Conservation (phyloP, 1,284 basidiomycete species). For the Ganoderma multipileum region DNA sequence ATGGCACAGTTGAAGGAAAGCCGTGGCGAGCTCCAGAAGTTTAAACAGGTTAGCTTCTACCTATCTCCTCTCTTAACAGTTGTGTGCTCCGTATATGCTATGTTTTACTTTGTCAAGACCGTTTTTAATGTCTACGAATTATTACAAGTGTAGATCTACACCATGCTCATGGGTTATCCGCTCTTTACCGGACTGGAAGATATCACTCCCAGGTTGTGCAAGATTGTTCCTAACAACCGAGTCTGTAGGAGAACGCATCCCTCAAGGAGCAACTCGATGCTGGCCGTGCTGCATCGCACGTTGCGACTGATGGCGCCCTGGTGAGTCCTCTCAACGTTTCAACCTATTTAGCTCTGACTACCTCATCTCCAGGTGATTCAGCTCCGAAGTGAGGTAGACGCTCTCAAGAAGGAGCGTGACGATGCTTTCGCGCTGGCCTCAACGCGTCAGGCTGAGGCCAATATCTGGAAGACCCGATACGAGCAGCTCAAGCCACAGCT, state of each 20-base stretch:
- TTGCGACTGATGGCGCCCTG: not conserved
- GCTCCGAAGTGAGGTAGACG: not conserved
- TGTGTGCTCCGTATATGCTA: too few species aligned
- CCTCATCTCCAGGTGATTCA: not conserved
- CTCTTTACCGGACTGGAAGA: not conserved
- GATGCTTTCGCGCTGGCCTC: not conserved
- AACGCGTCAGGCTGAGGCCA: not conserved
- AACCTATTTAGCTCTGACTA: not conserved
- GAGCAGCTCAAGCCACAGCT: conserved; percentile 18
- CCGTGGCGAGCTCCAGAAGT: conserved; percentile 14
- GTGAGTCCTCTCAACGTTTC: not conserved
- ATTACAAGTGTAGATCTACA: not conserved
- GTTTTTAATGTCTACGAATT: not conserved
- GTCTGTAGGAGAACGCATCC: conserved; percentile 3
- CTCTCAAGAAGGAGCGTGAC: conserved; percentile 3
- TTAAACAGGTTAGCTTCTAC: conserved; percentile 12
- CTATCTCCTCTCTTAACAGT: not conserved
- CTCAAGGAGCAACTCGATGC: not conserved
- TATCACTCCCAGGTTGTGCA: not conserved
- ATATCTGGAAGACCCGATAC: conserved; percentile 15
- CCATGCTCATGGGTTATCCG: not conserved
- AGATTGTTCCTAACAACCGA: not conserved
- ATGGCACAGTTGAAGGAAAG: conserved; percentile 22
- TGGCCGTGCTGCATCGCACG: not conserved
- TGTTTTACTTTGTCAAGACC: too few species aligned